Evolutionary conservation across 768 basidiomycete species (phyloP).

Genomic region (Sarcodon aspratus): DNA sequence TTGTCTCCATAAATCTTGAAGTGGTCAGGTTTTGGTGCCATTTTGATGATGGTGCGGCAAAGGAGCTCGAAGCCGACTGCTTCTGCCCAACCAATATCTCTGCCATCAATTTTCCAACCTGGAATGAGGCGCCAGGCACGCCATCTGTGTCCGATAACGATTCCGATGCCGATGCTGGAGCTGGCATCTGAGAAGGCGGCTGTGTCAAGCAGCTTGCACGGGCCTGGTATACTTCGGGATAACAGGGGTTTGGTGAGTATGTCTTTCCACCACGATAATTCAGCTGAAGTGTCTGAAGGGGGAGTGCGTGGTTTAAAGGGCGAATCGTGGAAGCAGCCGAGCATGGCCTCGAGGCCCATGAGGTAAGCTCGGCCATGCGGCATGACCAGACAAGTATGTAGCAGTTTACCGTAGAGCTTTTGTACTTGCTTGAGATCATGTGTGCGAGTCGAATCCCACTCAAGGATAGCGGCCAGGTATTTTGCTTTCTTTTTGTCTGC

Average conservation of each 20-base stretch:
- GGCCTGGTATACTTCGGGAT: slow-evolving; percentile 15
- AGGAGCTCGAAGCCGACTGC: slow-evolving; percentile 31
- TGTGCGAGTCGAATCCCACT: slow-evolving; percentile 27
- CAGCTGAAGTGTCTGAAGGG: slow-evolving; percentile 3
- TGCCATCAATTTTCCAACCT: slow-evolving; percentile 10
- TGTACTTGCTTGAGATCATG: too few species aligned
- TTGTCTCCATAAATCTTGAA: background rate
- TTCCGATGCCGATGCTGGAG: too few species aligned
- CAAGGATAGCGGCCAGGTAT: too few species aligned
- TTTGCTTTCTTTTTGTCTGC: too few species aligned
- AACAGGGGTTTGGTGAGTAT: slow-evolving; percentile 6
- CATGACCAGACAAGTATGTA: slow-evolving; percentile 15
- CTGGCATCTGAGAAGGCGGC: slow-evolving; percentile 26
- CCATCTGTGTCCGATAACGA: slow-evolving; percentile 5
- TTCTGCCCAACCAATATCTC: slow-evolving; percentile 30
- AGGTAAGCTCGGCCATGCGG: slow-evolving; percentile 26
- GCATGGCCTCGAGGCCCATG: too few species aligned
- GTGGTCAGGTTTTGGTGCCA: too few species aligned
- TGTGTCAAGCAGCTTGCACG: too few species aligned
- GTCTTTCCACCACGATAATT: slow-evolving; percentile 25
- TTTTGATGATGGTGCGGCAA: slow-evolving; percentile 7
- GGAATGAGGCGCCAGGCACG: too few species aligned
- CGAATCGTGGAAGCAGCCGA: too few species aligned
- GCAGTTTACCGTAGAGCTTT: too few species aligned
- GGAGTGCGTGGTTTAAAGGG: slow-evolving; percentile 20